These are phyloP conservation scores for Penicillium herquei DNA, from an alignment of 495 filamentous ascomycete species.

Conservation along the genomic window DNA sequence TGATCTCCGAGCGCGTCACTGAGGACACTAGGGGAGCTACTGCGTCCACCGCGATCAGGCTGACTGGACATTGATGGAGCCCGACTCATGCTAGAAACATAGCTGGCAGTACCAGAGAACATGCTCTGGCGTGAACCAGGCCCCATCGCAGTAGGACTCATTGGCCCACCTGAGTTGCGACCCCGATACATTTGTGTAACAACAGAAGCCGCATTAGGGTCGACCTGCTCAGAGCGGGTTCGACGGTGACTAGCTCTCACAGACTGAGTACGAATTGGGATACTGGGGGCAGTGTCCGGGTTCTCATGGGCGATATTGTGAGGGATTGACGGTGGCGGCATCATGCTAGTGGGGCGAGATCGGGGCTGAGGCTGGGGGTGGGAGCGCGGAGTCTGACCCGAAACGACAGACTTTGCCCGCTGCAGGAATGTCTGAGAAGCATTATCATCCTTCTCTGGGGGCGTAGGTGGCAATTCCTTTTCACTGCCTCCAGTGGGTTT, in stretches of 20 bases:
- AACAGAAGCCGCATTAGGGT: conserved; percentile 60
- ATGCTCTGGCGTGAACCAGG: conserved; percentile 46
- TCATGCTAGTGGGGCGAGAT: conserved; percentile 61
- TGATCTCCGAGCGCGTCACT: conserved; percentile 59
- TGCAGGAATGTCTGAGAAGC: conserved; percentile 62
- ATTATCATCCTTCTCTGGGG: conserved; percentile 58
- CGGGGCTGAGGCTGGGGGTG: conserved; percentile 39
- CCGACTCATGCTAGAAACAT: conserved; percentile 45
- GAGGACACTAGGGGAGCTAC: conserved; percentile 57
- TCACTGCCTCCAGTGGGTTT: conserved; percentile 43
- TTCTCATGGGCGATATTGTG: conserved; percentile 55
- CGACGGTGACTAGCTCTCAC: conserved; percentile 58
- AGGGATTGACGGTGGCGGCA: conserved; percentile 47
- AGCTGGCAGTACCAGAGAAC: conserved; percentile 40
- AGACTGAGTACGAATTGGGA: conserved; percentile 72
- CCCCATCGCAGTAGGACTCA: conserved; percentile 50
- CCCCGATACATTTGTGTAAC: conserved; percentile 84
- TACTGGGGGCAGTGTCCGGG: conserved; percentile 78
- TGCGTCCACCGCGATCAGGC: conserved; percentile 43
- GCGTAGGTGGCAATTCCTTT: conserved; percentile 84
- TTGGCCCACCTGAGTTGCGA: conserved; percentile 55
- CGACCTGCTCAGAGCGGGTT: conserved; percentile 69
- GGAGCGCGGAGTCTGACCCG: conserved; percentile 38
- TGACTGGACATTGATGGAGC: conserved; percentile 48
- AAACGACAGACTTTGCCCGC: conserved; percentile 72